phyloP scores from a whole-genome alignment of 1,139 yeast genomes.

The Sugiyamaella castrensis region DNA sequence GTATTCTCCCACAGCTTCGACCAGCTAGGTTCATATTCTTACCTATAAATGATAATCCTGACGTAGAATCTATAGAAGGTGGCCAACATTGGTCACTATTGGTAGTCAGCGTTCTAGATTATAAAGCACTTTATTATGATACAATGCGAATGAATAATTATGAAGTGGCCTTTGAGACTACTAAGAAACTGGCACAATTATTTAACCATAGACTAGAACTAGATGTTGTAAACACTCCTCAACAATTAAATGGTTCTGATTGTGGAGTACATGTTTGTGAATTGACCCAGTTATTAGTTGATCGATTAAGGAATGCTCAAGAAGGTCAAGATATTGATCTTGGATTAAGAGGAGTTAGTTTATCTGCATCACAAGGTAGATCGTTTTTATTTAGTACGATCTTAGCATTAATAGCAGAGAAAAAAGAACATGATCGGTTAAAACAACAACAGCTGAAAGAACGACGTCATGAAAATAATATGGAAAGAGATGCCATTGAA shows the following conservation, averaged over 20 bases:
- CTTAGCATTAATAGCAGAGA: conserved; percentile 27
- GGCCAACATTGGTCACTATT: conserved; percentile 59
- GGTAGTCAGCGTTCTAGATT: conserved; percentile 42
- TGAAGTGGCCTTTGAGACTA: conserved; percentile 37
- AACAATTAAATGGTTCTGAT: conserved; percentile 71
- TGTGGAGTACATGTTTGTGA: conserved; percentile 72
- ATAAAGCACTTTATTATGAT: conserved; percentile 46
- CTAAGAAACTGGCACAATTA: conserved; percentile 38
- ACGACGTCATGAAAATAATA: too few relatives aligned
- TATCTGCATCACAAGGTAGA: conserved; percentile 46
- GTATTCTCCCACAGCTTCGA: conserved; percentile 45
- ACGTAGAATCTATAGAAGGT: conserved; percentile 45
- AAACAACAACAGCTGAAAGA: too few relatives aligned
- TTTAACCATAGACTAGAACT: conserved; percentile 24
- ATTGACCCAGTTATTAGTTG: conserved; percentile 43
- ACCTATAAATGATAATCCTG: conserved; percentile 54
- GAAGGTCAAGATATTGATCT: conserved; percentile 28
- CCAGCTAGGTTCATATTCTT: conserved; percentile 46
- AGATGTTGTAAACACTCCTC: conserved; percentile 53
- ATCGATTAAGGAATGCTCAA: conserved; percentile 37
- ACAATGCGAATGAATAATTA: conserved; percentile 45
- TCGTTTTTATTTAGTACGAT: conserved; percentile 43
- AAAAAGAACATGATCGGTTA: not conserved
- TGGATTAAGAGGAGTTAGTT: conserved; percentile 35
- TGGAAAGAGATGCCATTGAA: too few relatives aligned